phyloP scores from a whole-genome alignment of 106 monocot species.

The Apostasia ramifera region DNA sequence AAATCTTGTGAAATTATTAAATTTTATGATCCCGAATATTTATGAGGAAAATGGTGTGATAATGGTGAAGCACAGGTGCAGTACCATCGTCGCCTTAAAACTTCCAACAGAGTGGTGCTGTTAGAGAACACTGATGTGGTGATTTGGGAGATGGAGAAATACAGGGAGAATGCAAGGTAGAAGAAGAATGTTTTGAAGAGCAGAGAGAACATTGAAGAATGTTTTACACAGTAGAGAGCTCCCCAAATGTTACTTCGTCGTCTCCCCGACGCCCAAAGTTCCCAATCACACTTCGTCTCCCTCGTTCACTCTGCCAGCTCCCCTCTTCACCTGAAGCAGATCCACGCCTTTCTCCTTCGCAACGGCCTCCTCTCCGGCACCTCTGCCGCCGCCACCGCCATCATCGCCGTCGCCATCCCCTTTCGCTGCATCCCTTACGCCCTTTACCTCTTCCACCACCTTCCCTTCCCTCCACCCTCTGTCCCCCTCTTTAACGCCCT shows the following conservation, averaged over 20 bases:
- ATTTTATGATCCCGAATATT: no score
- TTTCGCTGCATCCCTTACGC: slow-evolving; percentile 6
- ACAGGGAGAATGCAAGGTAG: no score
- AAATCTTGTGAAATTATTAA: no score
- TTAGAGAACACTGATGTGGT: no score
- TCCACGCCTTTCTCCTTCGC: slow-evolving; percentile 32
- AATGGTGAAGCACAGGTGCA: no score
- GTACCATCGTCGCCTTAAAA: no score
- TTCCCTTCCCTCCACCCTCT: slow-evolving; percentile 2
- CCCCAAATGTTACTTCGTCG: not conserved
- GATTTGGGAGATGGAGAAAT: no score
- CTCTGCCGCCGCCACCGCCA: slow-evolving; percentile 5
- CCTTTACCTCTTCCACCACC: slow-evolving; percentile 21
- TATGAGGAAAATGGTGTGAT: no score
- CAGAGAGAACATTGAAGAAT: no score
- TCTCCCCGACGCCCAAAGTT: not conserved
- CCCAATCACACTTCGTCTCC: not conserved
- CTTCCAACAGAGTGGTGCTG: no score
- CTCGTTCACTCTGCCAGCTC: slow-evolving; percentile 5
- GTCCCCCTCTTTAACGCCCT: slow-evolving; percentile 22
- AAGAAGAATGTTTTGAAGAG: no score
- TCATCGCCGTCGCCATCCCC: slow-evolving; percentile 2
- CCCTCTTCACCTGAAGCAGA: slow-evolving; percentile 20
- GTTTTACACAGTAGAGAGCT: no score
- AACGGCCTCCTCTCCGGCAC: slow-evolving; percentile 3